phyloP scores from a whole-genome alignment of 805 yeast species.

The Phaffomyces antillensis region DNA sequence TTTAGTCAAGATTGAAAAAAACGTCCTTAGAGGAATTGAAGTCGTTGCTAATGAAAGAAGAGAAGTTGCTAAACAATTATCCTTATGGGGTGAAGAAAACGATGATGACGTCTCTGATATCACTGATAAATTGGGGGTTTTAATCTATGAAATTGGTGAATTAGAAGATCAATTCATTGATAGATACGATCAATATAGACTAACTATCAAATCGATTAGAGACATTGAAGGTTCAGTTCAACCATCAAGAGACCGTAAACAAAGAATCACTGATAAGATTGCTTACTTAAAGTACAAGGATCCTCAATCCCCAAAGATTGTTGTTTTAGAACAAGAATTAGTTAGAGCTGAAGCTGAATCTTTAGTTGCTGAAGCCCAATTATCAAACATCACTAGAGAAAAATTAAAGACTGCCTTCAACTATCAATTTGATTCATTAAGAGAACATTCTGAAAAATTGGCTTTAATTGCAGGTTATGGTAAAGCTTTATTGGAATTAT shows the following conservation, averaged over 20 bases:
- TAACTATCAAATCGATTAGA: conserved; percentile 72
- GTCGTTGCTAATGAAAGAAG: conserved; percentile 70
- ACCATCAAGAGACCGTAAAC: conserved; percentile 83
- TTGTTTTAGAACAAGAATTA: conserved; percentile 78
- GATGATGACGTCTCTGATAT: conserved; percentile 83
- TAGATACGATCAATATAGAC: conserved; percentile 79
- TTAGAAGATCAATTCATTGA: conserved; percentile 83
- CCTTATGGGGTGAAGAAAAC: conserved; percentile 82
- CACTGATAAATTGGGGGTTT: conserved; percentile 80
- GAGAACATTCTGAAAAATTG: conserved; percentile 80
- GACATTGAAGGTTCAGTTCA: conserved; percentile 84
- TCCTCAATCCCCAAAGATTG: conserved; percentile 74
- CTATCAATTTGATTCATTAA: conserved; percentile 77
- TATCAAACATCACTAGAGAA: conserved; percentile 82
- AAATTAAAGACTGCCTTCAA: conserved; percentile 78
- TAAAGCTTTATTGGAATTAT: conserved; percentile 73
- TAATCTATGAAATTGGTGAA: conserved; percentile 78
- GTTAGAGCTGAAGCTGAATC: conserved; percentile 92
- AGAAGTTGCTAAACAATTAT: conserved; percentile 75
- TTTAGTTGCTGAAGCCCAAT: conserved; percentile 85
- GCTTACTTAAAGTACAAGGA: conserved; percentile 80
- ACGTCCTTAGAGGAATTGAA: conserved; percentile 73
- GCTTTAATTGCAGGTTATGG: conserved; percentile 88
- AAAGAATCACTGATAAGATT: conserved; percentile 77
- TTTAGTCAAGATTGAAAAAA: conserved; percentile 75